phyloP scores from a whole-genome alignment of 2,329 filamentous ascomycete genomes.

The Colletotrichum sp. region DNA sequence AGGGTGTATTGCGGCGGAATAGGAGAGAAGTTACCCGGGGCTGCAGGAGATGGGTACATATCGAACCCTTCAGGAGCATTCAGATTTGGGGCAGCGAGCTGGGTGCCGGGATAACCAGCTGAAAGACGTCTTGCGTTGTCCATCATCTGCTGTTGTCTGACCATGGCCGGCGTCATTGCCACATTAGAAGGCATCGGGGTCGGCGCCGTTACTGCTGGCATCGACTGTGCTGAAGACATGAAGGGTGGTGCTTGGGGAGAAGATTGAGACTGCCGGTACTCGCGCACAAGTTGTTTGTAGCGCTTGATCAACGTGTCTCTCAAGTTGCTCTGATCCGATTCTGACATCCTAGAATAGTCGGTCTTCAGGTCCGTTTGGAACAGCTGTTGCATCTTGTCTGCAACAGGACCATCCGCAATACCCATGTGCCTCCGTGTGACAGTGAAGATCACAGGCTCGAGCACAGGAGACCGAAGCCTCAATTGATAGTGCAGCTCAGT shows the following conservation, averaged over 20 bases:
- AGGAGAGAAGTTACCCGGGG: neutral
- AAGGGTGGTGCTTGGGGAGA: neutral
- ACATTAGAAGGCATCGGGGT: neutral
- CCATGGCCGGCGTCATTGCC: neutral
- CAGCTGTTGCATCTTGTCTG: conserved; percentile 33
- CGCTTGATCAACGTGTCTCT: neutral
- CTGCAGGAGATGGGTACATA: neutral
- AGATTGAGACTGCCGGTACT: neutral
- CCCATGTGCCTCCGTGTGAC: conserved; percentile 53
- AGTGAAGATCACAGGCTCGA: conserved; percentile 61
- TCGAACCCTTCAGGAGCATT: neutral
- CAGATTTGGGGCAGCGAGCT: neutral
- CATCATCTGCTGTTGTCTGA: neutral
- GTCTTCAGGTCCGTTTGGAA: conserved; percentile 22
- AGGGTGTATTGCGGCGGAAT: neutral
- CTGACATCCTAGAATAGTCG: conserved; percentile 3
- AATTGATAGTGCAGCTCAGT: conserved; percentile 58
- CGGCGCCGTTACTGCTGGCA: neutral
- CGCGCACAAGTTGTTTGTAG: neutral
- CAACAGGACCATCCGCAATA: conserved; percentile 36
- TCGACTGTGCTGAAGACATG: neutral
- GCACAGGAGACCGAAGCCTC: conserved; percentile 50
- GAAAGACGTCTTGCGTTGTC: neutral
- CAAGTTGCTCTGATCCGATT: neutral
- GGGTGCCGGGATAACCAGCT: neutral